Evolutionary conservation across 371 early-diverging fungal species (phyloP).

Genomic region (Zychaea mexicana): DNA sequence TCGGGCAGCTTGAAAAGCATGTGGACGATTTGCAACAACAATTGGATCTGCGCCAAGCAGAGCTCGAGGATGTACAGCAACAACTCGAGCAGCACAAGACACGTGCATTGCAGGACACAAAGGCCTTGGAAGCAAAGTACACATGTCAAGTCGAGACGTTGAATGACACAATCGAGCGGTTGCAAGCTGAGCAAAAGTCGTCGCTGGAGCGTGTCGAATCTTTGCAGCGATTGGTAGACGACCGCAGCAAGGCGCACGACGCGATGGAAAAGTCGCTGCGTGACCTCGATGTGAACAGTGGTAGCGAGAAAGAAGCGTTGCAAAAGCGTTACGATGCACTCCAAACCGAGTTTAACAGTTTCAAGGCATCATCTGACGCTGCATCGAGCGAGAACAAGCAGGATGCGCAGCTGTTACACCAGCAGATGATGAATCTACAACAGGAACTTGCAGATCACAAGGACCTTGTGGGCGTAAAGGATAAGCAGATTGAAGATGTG

Average conservation of each 20-base stretch:
- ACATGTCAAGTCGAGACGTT: background rate
- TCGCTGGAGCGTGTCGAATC: background rate
- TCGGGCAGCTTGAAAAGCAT: slow-evolving; percentile 17
- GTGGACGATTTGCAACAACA: slow-evolving; percentile 12
- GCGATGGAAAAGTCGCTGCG: slow-evolving; percentile 11
- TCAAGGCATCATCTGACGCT: background rate
- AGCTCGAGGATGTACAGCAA: background rate
- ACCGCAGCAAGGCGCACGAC: too few relatives aligned
- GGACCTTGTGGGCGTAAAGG: background rate
- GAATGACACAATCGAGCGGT: slow-evolving; percentile 7
- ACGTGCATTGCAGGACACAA: background rate
- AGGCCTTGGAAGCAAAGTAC: background rate
- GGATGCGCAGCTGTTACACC: slow-evolving; percentile 4
- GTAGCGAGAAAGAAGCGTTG: background rate
- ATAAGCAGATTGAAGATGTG: background rate
- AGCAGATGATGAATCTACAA: slow-evolving; percentile 7
- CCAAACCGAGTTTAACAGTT: slow-evolving; percentile 1
- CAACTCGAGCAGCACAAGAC: background rate
- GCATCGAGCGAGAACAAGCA: slow-evolving; percentile 1
- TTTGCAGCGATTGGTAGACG: background rate
- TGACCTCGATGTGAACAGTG: background rate
- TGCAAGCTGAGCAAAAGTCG: slow-evolving; percentile 3
- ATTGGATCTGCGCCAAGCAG: slow-evolving; percentile 7
- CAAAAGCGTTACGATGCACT: slow-evolving; percentile 5
- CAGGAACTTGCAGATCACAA: background rate